Percentiles rank a stretch among this genome's conserved stretches.
Conservation (phyloP, 2,329 filamentous ascomycete species). For the Xylaria digitata region DNA sequence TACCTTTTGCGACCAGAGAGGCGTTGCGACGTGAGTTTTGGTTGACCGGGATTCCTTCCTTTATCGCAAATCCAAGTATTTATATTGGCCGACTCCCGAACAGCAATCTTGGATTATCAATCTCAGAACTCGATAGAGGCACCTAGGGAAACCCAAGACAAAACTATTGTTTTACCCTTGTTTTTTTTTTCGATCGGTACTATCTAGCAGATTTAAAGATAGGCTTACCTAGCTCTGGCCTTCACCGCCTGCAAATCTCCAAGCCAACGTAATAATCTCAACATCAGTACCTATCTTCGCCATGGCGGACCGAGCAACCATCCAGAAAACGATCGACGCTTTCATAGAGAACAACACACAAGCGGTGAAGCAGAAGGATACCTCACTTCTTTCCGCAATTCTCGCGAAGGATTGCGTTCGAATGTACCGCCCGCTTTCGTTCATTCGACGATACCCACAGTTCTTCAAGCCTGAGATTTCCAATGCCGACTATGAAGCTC, state of each 20-base stretch:
- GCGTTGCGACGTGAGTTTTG: no score
- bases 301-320: slow-evolving; percentile 29
- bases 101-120: neutral
- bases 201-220: neutral
- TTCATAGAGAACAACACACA: slow-evolving; percentile 40
- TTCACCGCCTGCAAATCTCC: neutral
- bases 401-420: slow-evolving; percentile 39
- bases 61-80: neutral
- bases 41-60: neutral
- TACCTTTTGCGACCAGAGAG: neutral
- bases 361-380: slow-evolving; percentile 37
- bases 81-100: neutral
- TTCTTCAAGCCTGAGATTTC: slow-evolving; percentile 41
- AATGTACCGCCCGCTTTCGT: slow-evolving; percentile 39
- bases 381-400: slow-evolving; percentile 35
- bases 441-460: slow-evolving; percentile 40
- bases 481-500: slow-evolving; percentile 44
- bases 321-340: slow-evolving; percentile 26
- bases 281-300: neutral
- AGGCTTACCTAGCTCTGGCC: neutral
- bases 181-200: neutral
- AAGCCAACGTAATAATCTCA: neutral
- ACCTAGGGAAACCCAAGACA: neutral
- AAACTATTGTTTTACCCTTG: neutral
- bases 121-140: neutral